Evolutionary conservation across 2,329 filamentous ascomycete species (phyloP), one percentile per base, ranked within the genome.

Genomic region (Pseudogymnoascus sp.): DNA sequence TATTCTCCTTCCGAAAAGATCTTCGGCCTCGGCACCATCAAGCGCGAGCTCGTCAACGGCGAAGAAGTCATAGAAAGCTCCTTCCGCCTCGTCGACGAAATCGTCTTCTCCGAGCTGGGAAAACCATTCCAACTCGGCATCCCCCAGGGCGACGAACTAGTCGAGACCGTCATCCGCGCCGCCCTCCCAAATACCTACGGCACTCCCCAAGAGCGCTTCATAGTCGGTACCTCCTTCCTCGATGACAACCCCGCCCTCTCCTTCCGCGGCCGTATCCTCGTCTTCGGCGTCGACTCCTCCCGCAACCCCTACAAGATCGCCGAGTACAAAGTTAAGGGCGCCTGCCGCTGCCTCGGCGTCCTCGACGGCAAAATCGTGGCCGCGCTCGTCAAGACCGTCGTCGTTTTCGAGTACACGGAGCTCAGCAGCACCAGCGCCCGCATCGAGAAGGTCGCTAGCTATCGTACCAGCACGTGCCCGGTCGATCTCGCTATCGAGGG

Each of bases 11-110:
- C 80, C 1, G 83, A 95, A 61, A 89, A 89, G 71, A 88, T 89
- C 0, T 98, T 98, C 73, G 93, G 89, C 1, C 81, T 98, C 3
- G 93, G 93, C 1, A 95, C 90, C 28, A 90, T 98, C 65, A 87
- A 87, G 66, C 85, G 92, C 14, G 85, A 89, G 61, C 76, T 97
- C 0, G 76, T 82, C 10, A 78, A 84, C 7, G 89, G 89, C 12
- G 86, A 86, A 67, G 95, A 99, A 74, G 76, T 87, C 3, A 82
- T 96, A 11, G 83, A 84, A 8, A 93, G 90, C 70, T 87, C 87
- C n/a, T 90, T 99, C 71, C 89, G 89, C 70, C 83, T 99, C 1
- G 92, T 96, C 0, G 93, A 99, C 70, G 95, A 98, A 71, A 86
- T 97, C 35, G 79, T 91, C 16, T 96, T 98, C 74, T 86, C 89